Conservation (phyloP, 2,329 filamentous ascomycete genomes). For the Drechslerella coelobrocha region DNA sequence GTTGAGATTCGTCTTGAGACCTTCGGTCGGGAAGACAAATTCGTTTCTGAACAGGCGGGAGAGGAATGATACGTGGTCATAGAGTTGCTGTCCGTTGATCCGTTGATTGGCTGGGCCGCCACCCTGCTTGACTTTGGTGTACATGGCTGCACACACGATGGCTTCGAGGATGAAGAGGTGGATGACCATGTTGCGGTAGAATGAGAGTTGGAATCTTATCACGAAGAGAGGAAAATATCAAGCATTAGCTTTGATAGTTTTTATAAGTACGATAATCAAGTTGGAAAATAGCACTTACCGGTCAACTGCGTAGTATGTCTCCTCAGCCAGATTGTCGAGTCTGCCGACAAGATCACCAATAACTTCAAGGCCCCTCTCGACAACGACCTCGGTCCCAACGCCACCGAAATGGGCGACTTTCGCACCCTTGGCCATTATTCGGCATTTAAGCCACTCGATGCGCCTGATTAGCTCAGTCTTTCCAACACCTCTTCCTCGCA, state of each 20-base stretch:
- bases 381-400: slow-evolving; percentile 77
- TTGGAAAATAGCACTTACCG: slow-evolving; percentile 59
- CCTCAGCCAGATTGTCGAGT: slow-evolving; percentile 80
- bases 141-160: slow-evolving; percentile 86
- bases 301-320: slow-evolving; percentile 93
- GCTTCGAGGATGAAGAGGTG: slow-evolving; percentile 96
- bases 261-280: not conserved
- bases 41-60: slow-evolving; percentile 93
- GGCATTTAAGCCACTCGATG: slow-evolving; percentile 85
- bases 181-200: slow-evolving; percentile 99
- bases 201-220: slow-evolving; percentile 85
- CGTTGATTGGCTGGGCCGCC: slow-evolving; percentile 82
- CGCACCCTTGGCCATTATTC: slow-evolving; percentile 78
- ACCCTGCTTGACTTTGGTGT: slow-evolving; percentile 86
- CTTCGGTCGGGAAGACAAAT: slow-evolving; percentile 93
- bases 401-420: slow-evolving; percentile 92
- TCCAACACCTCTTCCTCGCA: slow-evolving; percentile 89
- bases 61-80: slow-evolving; percentile 82
- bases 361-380: slow-evolving; percentile 88
- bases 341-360: slow-evolving; percentile 86
- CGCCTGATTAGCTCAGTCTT: slow-evolving; percentile 82
- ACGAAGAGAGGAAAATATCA: too few relatives aligned
- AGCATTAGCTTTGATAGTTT: slow-evolving; percentile 53
- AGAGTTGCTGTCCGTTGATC: slow-evolving; percentile 75
- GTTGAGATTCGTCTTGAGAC: slow-evolving; percentile 78